Evolutionary conservation across 306 rosid genomes (phyloP), one percentile per base, ranked within the genome.

Genomic region (Amphicarpaea edgeworthii): DNA sequence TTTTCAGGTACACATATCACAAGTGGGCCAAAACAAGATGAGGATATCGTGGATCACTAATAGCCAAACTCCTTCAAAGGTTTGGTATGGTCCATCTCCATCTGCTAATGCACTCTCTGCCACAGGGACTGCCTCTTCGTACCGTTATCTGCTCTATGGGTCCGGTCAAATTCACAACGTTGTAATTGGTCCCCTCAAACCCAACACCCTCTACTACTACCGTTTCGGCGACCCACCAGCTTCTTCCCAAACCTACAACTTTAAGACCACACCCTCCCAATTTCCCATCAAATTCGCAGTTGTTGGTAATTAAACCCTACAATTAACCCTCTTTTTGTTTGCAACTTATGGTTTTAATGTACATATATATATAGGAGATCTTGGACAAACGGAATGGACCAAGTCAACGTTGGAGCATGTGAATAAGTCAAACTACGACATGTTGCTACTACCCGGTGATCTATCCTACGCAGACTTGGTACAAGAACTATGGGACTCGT

Each of bases 381-480:
- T 95, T 37, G 99, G 97, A 34, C 99, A 95, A 54, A 95, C 97
- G 3, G 96, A 73, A 0, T 95, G 97, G 97, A 95, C 97, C 0
- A 24, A 1, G 3, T 60, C 90, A 12, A 95, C 99, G 0, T 85
- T 95, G 1, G 47, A 90, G 4, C 89, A 95, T 60, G 69, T 95
- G 34, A 20, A 49, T 0, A n/a, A 85, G 2, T 71, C 91, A 68
- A 76, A 76, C 64, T 87, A 95, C 49, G 99, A 95, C 46, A 86
- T 92, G 84, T 17, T 95, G 16, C n/a, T 95, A 1, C 75, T 95
- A 10, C 96, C 99, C 0, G 99, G 97, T 0, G 99, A 95, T 78
- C 37, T 95, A 14, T 71, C 99, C 17, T 92, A 95, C 23, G 97
- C 97, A 8, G 97, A 95, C 42, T 0, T 1, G 0, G 0, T 8